A percentile compares a stretch with the other conserved stretches of the same genome.
phyloP scores from a whole-genome alignment of 768 basidiomycete species.

The Boletus pseudo-olivaceus region DNA sequence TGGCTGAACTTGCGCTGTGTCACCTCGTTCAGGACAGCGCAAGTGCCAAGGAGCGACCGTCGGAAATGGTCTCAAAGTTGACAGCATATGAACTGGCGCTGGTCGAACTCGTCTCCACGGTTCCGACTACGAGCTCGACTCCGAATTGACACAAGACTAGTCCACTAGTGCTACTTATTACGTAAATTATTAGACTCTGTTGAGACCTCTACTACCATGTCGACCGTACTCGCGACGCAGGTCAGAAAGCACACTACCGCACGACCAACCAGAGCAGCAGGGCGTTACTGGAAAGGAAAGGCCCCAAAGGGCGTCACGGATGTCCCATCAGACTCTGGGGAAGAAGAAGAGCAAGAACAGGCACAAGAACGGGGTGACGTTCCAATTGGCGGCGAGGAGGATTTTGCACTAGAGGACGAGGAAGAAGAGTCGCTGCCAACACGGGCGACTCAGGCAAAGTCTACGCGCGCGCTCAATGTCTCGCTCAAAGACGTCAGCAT shows the following conservation, averaged over 20 bases:
- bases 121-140: too few species aligned
- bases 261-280: slow-evolving; percentile 74
- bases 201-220: slow-evolving; percentile 29
- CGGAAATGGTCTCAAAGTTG: too few species aligned
- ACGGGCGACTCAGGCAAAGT: slow-evolving; percentile 31
- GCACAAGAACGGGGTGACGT: slow-evolving; percentile 53
- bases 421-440: slow-evolving; percentile 44
- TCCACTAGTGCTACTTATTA: background rate
- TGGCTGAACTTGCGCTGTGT: background rate
- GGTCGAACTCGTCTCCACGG: too few species aligned
- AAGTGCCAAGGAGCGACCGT: too few species aligned
- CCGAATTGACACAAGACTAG: background rate
- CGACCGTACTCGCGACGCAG: slow-evolving; percentile 32
- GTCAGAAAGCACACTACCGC: slow-evolving; percentile 71
- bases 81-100: too few species aligned
- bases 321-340: slow-evolving; percentile 61
- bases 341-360: slow-evolving; percentile 48
- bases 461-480: slow-evolving; percentile 62
- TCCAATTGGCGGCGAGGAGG: slow-evolving; percentile 55
- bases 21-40: background rate
- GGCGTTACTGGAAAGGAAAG: slow-evolving; percentile 89
- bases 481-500: slow-evolving; percentile 77
- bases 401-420: slow-evolving; percentile 40
- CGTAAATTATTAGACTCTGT: background rate
- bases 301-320: slow-evolving; percentile 72